Percentiles rank a stretch among this genome's conserved stretches.
Conservation (phyloP, 116 monocot species). For the Dioscorea cayenensis region DNA sequence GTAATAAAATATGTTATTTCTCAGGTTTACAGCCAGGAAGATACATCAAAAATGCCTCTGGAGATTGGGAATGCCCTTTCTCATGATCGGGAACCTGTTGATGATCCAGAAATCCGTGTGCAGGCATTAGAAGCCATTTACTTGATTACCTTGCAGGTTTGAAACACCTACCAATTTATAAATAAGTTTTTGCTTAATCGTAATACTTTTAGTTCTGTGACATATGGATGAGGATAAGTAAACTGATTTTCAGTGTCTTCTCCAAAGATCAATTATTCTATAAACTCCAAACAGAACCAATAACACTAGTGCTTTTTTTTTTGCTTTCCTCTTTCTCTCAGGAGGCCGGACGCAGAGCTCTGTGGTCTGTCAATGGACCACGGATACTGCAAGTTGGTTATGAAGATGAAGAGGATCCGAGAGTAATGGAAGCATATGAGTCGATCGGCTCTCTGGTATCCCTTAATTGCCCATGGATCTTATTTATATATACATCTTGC, state of each 20-base stretch:
- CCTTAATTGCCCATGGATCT: neutral
- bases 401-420: conserved; percentile 90
- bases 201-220: no score
- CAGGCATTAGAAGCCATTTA: conserved; percentile 91
- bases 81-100: conserved; percentile 77
- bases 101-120: conserved; percentile 88
- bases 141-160: conserved; percentile 76
- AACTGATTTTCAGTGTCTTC: no score
- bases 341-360: conserved; percentile 77
- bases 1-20: neutral
- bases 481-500: neutral
- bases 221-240: no score
- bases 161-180: neutral
- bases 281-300: no score
- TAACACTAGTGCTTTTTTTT: conserved; percentile 1
- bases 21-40: conserved; percentile 80
- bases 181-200: no score
- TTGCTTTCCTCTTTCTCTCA: conserved; percentile 3
- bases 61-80: conserved; percentile 79
- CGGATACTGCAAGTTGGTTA: conserved; percentile 90
- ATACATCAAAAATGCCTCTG: conserved; percentile 88
- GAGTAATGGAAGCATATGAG: conserved; percentile 96
- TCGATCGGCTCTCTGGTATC: conserved; percentile 90
- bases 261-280: no score
- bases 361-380: conserved; percentile 94